A percentile compares a stretch with the other conserved stretches of the same genome.
Evolutionary conservation across 352 stramenopile genomes (phyloP).

Genomic region (Albugo laibachii): DNA sequence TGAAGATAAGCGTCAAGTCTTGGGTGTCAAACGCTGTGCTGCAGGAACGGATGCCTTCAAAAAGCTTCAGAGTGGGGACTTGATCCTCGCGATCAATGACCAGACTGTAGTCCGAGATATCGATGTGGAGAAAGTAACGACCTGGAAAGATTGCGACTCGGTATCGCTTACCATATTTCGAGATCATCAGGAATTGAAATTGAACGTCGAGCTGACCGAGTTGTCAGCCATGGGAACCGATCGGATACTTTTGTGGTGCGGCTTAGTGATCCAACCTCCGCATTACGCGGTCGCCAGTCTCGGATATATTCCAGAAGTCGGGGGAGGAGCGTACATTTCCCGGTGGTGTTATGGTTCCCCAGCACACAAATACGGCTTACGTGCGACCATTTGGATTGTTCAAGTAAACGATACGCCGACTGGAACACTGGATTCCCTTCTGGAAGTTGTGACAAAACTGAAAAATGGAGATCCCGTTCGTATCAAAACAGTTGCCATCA

Average conservation of each 20-base stretch:
- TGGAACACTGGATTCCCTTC: conserved; percentile 63
- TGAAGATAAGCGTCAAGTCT: conserved; percentile 73
- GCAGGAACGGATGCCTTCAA: conserved; percentile 38
- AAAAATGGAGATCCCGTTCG: conserved; percentile 67
- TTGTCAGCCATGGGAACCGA: conserved; percentile 69
- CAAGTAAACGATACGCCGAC: conserved; percentile 78
- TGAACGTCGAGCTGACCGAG: conserved; percentile 34
- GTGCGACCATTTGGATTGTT: conserved; percentile 81
- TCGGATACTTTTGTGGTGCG: conserved; percentile 80
- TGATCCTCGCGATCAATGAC: conserved; percentile 69
- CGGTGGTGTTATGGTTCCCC: conserved; percentile 82
- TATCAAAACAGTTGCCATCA: conserved; percentile 80
- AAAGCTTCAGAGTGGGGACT: conserved; percentile 60
- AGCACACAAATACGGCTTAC: conserved; percentile 79
- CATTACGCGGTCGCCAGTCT: conserved; percentile 71
- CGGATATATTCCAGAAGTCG: conserved; percentile 74
- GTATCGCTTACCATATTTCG: conserved; percentile 52
- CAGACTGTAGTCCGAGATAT: conserved; percentile 52
- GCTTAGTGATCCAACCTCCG: conserved; percentile 79
- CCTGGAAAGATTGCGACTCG: conserved; percentile 18
- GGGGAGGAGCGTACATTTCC: conserved; percentile 75
- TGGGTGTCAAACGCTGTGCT: conserved; percentile 61
- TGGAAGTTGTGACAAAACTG: conserved; percentile 61
- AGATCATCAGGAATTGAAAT: conserved; percentile 39
- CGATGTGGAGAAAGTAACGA: conserved; percentile 45